Conservation (phyloP, 768 basidiomycete genomes). For the Boletus huronensis region DNA sequence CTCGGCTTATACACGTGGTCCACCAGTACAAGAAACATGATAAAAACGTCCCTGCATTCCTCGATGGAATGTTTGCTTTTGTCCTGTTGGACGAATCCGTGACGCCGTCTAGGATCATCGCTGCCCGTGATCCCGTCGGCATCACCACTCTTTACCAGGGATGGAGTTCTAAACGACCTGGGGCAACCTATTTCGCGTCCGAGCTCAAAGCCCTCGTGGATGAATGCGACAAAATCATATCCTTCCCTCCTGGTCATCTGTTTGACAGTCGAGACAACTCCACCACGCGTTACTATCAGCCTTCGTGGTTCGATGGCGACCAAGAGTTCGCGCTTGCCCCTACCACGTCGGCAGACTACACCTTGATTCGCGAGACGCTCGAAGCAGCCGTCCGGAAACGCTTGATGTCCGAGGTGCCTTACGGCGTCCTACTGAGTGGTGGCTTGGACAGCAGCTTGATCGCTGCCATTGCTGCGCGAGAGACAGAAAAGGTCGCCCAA, state of each 20-base stretch:
- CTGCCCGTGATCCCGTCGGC: slow-evolving; percentile 95
- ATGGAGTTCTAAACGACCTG: slow-evolving; percentile 80
- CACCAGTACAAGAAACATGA: slow-evolving; percentile 79
- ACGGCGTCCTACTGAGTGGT: slow-evolving; percentile 92
- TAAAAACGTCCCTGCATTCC: slow-evolving; percentile 68
- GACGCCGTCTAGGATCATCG: slow-evolving; percentile 85
- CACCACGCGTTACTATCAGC: slow-evolving; percentile 81
- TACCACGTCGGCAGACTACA: slow-evolving; percentile 58
- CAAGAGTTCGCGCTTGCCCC: slow-evolving; percentile 57
- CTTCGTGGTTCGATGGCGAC: slow-evolving; percentile 89
- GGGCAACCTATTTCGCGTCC: slow-evolving; percentile 87
- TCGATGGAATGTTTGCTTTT: slow-evolving; percentile 99
- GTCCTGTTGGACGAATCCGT: slow-evolving; percentile 93
- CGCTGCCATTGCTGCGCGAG: slow-evolving; percentile 89
- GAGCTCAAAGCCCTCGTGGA: slow-evolving; percentile 90
- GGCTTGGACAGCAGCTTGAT: slow-evolving; percentile 96
- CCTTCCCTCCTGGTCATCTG: slow-evolving; percentile 97
- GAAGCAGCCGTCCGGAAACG: slow-evolving; percentile 93
- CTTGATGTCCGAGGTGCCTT: slow-evolving; percentile 97
- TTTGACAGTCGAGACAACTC: slow-evolving; percentile 83
- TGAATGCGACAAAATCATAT: slow-evolving; percentile 91
- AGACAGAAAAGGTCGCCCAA: slow-evolving; percentile 87
- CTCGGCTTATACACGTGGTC: not conserved
- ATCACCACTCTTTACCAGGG: slow-evolving; percentile 99
- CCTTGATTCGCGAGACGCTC: slow-evolving; percentile 69